A percentile compares a stretch with the other conserved stretches of the same genome.
phyloP scores from a whole-genome alignment of 2,329 filamentous ascomycete species.

The Thelonectria rubi region DNA sequence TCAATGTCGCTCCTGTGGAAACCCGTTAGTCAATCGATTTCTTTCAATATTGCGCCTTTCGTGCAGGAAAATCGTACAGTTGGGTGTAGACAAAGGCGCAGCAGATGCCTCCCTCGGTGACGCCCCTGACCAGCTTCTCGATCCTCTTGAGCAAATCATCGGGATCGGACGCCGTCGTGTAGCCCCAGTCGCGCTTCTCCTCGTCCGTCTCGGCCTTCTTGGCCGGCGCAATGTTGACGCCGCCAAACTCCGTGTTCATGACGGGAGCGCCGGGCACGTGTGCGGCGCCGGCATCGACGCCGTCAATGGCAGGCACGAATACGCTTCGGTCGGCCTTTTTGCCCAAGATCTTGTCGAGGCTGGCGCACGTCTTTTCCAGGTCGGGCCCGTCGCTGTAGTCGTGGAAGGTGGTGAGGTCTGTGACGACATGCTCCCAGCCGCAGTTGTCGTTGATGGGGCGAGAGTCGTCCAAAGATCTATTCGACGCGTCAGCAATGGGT shows the following conservation, averaged over 20 bases:
- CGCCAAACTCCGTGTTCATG: slow-evolving; percentile 74
- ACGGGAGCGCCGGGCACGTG: slow-evolving; percentile 66
- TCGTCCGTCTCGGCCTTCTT: slow-evolving; percentile 46
- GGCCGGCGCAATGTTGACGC: slow-evolving; percentile 69
- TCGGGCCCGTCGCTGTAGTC: slow-evolving; percentile 69
- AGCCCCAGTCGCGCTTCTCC: slow-evolving; percentile 69
- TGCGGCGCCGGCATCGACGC: slow-evolving; percentile 56
- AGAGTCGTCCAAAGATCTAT: slow-evolving; percentile 64
- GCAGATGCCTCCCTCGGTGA: slow-evolving; percentile 64
- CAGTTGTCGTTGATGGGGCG: slow-evolving; percentile 76
- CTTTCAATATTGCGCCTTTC: too few species aligned
- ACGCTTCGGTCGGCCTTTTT: slow-evolving; percentile 62
- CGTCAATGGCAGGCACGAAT: slow-evolving; percentile 59
- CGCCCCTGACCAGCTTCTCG: slow-evolving; percentile 65
- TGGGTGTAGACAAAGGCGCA: slow-evolving; percentile 75
- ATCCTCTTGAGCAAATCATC: slow-evolving; percentile 67
- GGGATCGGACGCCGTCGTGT: slow-evolving; percentile 70
- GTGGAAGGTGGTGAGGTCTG: slow-evolving; percentile 73
- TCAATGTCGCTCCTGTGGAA: slow-evolving; percentile 64
- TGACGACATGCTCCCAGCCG: slow-evolving; percentile 74
- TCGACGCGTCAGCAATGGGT: slow-evolving; percentile 15
- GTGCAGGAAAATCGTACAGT: slow-evolving; percentile 54
- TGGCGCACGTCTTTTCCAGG: slow-evolving; percentile 63
- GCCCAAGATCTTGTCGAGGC: slow-evolving; percentile 62
- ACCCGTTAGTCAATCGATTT: too few species aligned